Evolutionary conservation across 495 filamentous ascomycete genomes (phyloP), one percentile per base, ranked within the genome.

Genomic region (Aspergillus kassunensis): DNA sequence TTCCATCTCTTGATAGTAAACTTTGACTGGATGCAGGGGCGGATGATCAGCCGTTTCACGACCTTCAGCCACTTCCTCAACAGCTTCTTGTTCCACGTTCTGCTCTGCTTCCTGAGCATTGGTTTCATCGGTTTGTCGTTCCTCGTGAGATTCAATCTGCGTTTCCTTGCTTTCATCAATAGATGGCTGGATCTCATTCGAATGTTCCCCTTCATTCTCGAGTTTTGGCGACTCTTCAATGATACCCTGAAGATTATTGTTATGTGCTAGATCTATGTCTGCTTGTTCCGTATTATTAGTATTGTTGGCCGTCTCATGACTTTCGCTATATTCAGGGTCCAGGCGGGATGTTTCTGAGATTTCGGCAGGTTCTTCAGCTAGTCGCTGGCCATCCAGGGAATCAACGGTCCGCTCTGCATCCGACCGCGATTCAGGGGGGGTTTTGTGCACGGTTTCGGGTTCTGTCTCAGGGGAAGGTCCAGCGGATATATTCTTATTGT

Each of bases 1-100:
- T 57, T 82, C 81, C 42, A 68, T 79, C 7, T 81, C 78, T 52
- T 82, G 78, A 64, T 91, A 93, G 10, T 77, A 59, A 35, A 93
- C 79, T 33, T 80, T 81, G 33, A 75, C 75, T 49, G 70, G 74
- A 55, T 81, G 77, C 15, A 77, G 50, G 31, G 63, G 51, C 16
- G 60, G 47, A 23, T 64, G 44, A 0, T 37, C 49, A 13, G 23
- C 15, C 29, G 25, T 23, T 18, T 46, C 41, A n/a, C 33, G 24
- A 23, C 35, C 44, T 45, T 52, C n/a, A n/a, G n/a, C n/a, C n/a
- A n/a, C n/a, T n/a, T n/a, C n/a, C n/a, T n/a, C n/a, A n/a, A n/a
- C n/a, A 44, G 30, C 30, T 27, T 27, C 24, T 27, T 27, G 24
- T 27, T 27, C 27, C 23, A 16, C 12, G 13, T 42, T 30, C 39